Evolutionary conservation across 805 yeast genomes (phyloP), one percentile per base, ranked within the genome.

Genomic region (Candida pini): DNA sequence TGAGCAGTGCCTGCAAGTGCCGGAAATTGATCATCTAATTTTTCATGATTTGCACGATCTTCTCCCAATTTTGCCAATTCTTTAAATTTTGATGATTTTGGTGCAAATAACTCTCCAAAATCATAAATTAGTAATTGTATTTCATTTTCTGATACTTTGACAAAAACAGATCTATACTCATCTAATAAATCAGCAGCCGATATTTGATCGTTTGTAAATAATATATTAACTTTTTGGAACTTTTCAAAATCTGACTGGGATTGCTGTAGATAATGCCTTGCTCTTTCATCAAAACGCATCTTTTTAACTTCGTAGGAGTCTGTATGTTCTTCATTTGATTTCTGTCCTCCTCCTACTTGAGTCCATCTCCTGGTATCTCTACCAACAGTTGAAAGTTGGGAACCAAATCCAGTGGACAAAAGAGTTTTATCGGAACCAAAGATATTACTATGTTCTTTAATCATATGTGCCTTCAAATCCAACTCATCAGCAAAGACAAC

Each of bases 401-500:
- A 39, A 9, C 62, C 57, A 37, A 58, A 47, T 14, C 53, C 53
- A 8, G 62, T 50, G 2, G 73, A 70, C 9, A 54, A 26, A 4
- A 72, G 54, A 10, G 66, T 53, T 30, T 62, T 59, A 29, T 68
- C 68, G 18, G 60, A 64, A 10, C 74, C 77, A 28, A 69, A 61
- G 3, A 80, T 45, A 5, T 73, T 72, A 3, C 83, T 77, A 58
- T 92, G 99, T 47, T 82, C 90, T 44, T 77, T 74, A 30, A 87
- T 60, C 78, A 87, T 80, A 58, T 92, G 98, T 2, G 94, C 89
- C 35, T 83, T 81, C 35, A 92, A 66, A 47, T 88, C 97, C 36
- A 88, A 59, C 34, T 84, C 92, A 42, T 87, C 90, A 16, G 80
- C 73, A 54, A 92, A 92, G 1, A 90, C 98, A 16, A 92, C 92